Evolutionary conservation across 768 basidiomycete genomes (phyloP), one percentile per base, ranked within the genome.

Genomic region (Boletus subparvulus): DNA sequence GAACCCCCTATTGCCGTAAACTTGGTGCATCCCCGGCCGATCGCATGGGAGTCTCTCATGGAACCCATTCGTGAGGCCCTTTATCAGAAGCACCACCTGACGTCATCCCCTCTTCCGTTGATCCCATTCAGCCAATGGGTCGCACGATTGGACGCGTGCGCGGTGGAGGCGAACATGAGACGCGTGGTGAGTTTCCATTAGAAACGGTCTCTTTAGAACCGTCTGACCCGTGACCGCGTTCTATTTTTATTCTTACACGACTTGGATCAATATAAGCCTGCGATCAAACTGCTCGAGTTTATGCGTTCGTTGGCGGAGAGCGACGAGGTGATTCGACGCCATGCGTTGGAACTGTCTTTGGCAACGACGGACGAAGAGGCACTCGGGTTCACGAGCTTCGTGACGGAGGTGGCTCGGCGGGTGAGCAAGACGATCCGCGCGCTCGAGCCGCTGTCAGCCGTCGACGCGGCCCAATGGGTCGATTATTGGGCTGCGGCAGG

Each of bases 401-500:
- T 62, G 2, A 75, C 69, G 0, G 61, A 58, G 3, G 70, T 73
- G 35, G 65, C 71, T 0, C 69, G 65, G 42, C 51, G 39, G 2
- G 54, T 72, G 48, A 78, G 79, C 56, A 44, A 58, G 51, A 74
- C 73, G 10, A 71, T 80, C 63, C 65, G 59, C 21, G 47, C 46
- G 1, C 57, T 76, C 3, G 56, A 61, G 26, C 58, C 65, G 6
- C 53, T 78, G 7, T 66, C 59, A 10, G 54, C 56, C 2, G 54
- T 48, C 0, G 70, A 76, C 44, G 75, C 55, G 13, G 48, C 36
- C 3, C 52, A 52, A n/a, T 80, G 76, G 75, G 65, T 79, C 3
- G 65, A 65, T 11, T 78, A 78, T 52, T 78, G 77, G 77, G 69
- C 55, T 39, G 63, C 56, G 16, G 55, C 51, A 12, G 67, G 67